Evolutionary conservation across 495 filamentous ascomycete genomes (phyloP).

Genomic region (Hyphodiscus hymeniophilus): DNA sequence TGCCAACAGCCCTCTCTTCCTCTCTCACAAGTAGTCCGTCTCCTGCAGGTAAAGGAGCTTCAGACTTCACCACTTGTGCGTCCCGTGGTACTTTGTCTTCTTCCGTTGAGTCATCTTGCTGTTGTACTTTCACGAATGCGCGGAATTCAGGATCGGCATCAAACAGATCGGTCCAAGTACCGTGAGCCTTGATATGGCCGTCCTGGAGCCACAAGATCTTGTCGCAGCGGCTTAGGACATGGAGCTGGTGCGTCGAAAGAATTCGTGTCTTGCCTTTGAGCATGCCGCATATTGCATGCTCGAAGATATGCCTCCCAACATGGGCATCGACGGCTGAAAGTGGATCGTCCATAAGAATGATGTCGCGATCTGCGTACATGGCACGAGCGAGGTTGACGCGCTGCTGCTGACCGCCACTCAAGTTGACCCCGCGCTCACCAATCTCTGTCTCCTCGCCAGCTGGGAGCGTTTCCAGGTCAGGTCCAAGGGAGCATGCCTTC

Average conservation of each 20-base stretch:
- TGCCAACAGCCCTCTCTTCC: constrained; percentile 70
- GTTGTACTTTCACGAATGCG: too few relatives aligned
- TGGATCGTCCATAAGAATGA: constrained; percentile 73
- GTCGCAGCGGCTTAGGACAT: constrained; percentile 80
- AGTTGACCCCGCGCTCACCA: constrained; percentile 46
- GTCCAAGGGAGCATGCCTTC: constrained; percentile 48
- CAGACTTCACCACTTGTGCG: too few relatives aligned
- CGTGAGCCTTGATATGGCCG: constrained; percentile 80
- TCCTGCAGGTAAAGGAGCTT: too few relatives aligned
- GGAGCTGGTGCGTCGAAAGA: constrained; percentile 86
- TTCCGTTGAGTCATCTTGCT: too few relatives aligned
- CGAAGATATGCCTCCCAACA: constrained; percentile 86
- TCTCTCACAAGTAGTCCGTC: too few relatives aligned
- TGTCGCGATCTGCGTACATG: constrained; percentile 72
- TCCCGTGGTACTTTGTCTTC: too few relatives aligned
- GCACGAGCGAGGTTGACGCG: constrained; percentile 70
- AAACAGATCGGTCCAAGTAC: constrained; percentile 65
- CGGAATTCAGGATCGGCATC: too few relatives aligned
- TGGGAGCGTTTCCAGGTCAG: constrained; percentile 47
- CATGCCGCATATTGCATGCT: constrained; percentile 83
- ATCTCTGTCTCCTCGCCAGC: constrained; percentile 40
- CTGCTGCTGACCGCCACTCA: constrained; percentile 49
- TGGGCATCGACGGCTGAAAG: constrained; percentile 75
- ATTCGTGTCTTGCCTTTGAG: constrained; percentile 82
- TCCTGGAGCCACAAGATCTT: too few relatives aligned